Conservation (phyloP, 768 basidiomycete genomes). For the Russula abietina region DNA sequence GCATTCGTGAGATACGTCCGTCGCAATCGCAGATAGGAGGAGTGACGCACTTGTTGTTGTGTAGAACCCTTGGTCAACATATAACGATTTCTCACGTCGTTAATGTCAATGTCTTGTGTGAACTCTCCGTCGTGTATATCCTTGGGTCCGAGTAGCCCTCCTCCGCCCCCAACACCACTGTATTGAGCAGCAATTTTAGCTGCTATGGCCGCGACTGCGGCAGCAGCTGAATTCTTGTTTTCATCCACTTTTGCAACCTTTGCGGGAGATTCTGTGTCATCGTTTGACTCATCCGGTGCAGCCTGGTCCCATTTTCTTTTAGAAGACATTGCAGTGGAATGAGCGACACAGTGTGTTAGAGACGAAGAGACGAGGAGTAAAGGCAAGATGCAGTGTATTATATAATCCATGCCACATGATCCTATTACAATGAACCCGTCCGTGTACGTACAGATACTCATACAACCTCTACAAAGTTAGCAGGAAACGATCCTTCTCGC, state of each 20-base stretch:
- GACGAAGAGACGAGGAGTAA: background rate
- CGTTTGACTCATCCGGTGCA: slow-evolving; percentile 41
- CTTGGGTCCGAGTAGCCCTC: slow-evolving; percentile 42
- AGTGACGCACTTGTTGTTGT: slow-evolving; percentile 68
- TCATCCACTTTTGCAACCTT: slow-evolving; percentile 47
- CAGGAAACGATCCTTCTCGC: slow-evolving; percentile 67
- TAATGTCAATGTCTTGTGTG: slow-evolving; percentile 91
- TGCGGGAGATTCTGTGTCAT: slow-evolving; percentile 38
- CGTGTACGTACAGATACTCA: slow-evolving; percentile 18
- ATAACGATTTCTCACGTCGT: slow-evolving; percentile 92
- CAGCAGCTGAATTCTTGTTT: slow-evolving; percentile 60
- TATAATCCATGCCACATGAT: background rate
- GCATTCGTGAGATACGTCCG: background rate
- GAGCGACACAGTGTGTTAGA: background rate
- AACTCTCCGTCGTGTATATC: slow-evolving; percentile 77
- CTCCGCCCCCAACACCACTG: slow-evolving; percentile 39
- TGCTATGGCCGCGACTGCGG: slow-evolving; percentile 80
- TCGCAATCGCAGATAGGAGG: background rate
- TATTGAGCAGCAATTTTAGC: slow-evolving; percentile 94
- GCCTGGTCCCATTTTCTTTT: slow-evolving; percentile 80
- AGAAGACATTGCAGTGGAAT: slow-evolving; percentile 44
- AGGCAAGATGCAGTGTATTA: slow-evolving; percentile 26
- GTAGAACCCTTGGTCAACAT: slow-evolving; percentile 90
- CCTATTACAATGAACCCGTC: too few species aligned
- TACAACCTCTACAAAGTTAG: slow-evolving; percentile 73